Evolutionary conservation across 768 basidiomycete species (phyloP), one percentile per base, ranked within the genome.

Genomic region (Cystofilobasidium bisporidii): DNA sequence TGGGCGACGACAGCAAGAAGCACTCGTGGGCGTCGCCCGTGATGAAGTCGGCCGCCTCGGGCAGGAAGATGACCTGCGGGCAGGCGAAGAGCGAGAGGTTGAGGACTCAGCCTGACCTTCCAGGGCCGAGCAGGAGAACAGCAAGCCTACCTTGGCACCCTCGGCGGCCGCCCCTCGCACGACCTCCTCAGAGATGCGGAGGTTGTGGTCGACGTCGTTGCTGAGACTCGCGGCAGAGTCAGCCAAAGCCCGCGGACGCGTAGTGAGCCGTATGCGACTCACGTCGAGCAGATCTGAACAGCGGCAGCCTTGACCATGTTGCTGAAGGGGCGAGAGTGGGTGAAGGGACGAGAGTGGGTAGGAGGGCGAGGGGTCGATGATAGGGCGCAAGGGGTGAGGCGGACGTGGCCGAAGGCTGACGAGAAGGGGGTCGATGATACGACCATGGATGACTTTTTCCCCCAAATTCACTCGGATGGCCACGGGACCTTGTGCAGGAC

Each of bases 11-110:
- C 2, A 75, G 71, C 14, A 63, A 40, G 59, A 70, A 72, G 43
- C 73, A 74, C 57, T 72, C 70, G 26, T 72, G 56, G 0, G 61
- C 61, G 53, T 50, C 47, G n/a, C 36, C 63, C 28, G 59, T 59
- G 63, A 69, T 69, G 48, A 69, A 69, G 50, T 75, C 74, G 30
- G 74, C 70, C 1, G 75, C 75, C 73, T 76, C 75, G n/a, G 75
- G 75, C n/a, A 76, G 64, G 61, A 76, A 75, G 43, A 71, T 48
- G 33, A 68, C 67, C 61, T 67, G 60, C 43, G 14, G 43, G 20
- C 8, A 15, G 43, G 17, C 14, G 20, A 15, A 22, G 4, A 17
- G 20, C 18, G 41, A 4, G 20, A 15, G 58, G 28, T 4, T n/a
- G n/a, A 36, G 36, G 36, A 36, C 36, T 5, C 36, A 5, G 36